phyloP scores from a whole-genome alignment of 768 basidiomycete species.

The Boletellus ananiceps region DNA sequence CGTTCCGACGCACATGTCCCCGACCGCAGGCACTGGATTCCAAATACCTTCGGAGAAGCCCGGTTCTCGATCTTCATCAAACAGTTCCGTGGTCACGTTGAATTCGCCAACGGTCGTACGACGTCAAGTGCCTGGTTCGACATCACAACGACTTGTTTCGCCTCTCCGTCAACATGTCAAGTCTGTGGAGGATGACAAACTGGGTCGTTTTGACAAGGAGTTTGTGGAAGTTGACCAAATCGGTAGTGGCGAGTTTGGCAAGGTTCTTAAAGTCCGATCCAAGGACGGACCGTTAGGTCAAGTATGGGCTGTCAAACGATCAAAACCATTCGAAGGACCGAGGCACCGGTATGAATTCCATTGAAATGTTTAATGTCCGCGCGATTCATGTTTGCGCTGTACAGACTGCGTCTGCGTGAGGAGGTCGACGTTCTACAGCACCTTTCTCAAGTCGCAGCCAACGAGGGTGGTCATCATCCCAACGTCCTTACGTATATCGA shows the following conservation, averaged over 20 bases:
- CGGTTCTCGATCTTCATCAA: constrained; percentile 55
- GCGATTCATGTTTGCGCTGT: constrained; percentile 13
- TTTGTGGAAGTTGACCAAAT: constrained; percentile 78
- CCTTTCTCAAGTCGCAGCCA: constrained; percentile 42
- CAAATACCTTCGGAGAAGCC: constrained; percentile 43
- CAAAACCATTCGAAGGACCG: constrained; percentile 85
- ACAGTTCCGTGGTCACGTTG: constrained; percentile 42
- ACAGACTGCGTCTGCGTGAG: constrained; percentile 80
- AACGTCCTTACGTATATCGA: constrained; percentile 88
- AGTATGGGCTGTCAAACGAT: constrained; percentile 89
- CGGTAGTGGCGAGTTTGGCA: constrained; percentile 91
- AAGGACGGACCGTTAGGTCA: constrained; percentile 51
- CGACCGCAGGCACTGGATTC: constrained; percentile 37
- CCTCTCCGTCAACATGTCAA: constrained; percentile 19
- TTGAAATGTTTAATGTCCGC: constrained; percentile 9
- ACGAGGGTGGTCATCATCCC: constrained; percentile 44
- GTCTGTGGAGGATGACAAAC: constrained; percentile 44
- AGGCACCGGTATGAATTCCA: constrained; percentile 71
- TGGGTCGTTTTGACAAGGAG: constrained; percentile 71
- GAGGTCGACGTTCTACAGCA: constrained; percentile 91
- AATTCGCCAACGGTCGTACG: constrained; percentile 44
- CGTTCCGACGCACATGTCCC: constrained; percentile 45
- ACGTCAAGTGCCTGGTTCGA: constrained; percentile 25
- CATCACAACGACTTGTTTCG: constrained; percentile 23
- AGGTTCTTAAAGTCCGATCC: constrained; percentile 77